phyloP scores from a whole-genome alignment of 495 filamentous ascomycete genomes.

The Neurospora sp. region DNA sequence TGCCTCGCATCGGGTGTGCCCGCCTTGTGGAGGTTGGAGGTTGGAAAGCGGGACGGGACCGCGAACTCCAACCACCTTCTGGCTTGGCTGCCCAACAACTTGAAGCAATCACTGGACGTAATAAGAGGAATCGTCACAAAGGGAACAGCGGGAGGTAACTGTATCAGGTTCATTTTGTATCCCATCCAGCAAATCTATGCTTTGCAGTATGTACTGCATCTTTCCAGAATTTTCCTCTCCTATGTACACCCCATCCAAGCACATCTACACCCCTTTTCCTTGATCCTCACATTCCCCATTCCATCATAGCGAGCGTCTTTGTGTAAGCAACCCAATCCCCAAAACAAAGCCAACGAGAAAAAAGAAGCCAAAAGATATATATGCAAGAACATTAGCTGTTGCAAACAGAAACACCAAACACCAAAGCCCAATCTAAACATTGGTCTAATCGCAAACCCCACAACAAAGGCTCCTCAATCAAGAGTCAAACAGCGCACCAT shows the following conservation, averaged over 20 bases:
- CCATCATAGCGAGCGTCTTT: neutral
- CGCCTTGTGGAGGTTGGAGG: no score
- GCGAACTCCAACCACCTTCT: neutral
- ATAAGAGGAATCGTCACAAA: neutral
- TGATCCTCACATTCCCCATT: neutral
- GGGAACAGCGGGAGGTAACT: neutral
- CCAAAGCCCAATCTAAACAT: neutral
- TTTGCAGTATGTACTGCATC: neutral
- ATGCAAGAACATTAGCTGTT: no score
- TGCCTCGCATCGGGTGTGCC: no score
- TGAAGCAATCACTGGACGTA: neutral
- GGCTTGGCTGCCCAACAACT: neutral
- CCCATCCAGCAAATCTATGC: neutral
- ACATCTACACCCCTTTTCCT: neutral
- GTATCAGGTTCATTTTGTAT: neutral
- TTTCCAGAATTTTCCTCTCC: neutral
- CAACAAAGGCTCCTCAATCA: slow-evolving; percentile 22
- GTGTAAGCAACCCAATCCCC: no score
- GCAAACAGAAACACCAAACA: neutral
- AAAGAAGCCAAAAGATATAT: neutral
- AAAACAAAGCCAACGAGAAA: neutral
- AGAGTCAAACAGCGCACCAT: slow-evolving; percentile 75
- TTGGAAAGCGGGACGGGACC: no score
- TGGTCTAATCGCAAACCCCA: neutral
- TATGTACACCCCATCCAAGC: neutral